phyloP scores from a whole-genome alignment of 805 yeast species.

The Metschnikowia kunwiensis region DNA sequence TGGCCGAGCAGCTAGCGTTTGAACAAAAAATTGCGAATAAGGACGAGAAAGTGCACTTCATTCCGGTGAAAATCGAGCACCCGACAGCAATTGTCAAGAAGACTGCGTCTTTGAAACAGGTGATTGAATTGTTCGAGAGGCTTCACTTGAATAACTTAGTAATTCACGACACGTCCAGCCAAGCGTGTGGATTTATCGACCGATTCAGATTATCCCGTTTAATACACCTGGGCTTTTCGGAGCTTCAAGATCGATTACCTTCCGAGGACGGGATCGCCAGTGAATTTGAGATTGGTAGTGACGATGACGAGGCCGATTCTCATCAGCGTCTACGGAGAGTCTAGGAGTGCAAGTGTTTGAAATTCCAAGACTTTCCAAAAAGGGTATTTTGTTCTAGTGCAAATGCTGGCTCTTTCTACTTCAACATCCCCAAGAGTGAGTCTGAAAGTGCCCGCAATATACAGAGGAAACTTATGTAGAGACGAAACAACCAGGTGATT shows the following conservation, averaged over 20 bases:
- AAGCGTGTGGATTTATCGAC: constrained; percentile 38
- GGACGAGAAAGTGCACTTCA: constrained; percentile 4
- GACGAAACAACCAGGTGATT: too few relatives aligned
- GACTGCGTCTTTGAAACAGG: constrained; percentile 29
- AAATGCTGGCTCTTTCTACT: too few relatives aligned
- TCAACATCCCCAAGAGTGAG: too few relatives aligned
- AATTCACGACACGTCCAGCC: constrained; percentile 20
- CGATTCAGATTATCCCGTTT: constrained; percentile 33
- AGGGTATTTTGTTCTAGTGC: too few relatives aligned
- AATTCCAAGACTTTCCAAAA: too few relatives aligned
- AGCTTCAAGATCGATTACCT: constrained; percentile 13
- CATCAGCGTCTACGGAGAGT: too few relatives aligned
- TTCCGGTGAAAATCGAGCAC: constrained; percentile 12
- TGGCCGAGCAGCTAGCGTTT: constrained; percentile 4
- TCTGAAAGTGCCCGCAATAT: too few relatives aligned
- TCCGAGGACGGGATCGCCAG: constrained; percentile 5
- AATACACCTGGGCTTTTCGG: constrained; percentile 27
- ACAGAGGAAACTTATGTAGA: too few relatives aligned
- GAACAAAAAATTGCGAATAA: constrained; percentile 5
- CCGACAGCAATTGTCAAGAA: constrained; percentile 29
- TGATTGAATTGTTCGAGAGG: constrained; percentile 38
- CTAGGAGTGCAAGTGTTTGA: too few relatives aligned
- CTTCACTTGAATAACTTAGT: constrained; percentile 36
- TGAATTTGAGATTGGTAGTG: constrained; percentile 27
- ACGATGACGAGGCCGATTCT: constrained; percentile 3